Evolutionary conservation across 2,329 filamentous ascomycete species (phyloP), one percentile per base, ranked within the genome.

Genomic region (Blumeria graminis): DNA sequence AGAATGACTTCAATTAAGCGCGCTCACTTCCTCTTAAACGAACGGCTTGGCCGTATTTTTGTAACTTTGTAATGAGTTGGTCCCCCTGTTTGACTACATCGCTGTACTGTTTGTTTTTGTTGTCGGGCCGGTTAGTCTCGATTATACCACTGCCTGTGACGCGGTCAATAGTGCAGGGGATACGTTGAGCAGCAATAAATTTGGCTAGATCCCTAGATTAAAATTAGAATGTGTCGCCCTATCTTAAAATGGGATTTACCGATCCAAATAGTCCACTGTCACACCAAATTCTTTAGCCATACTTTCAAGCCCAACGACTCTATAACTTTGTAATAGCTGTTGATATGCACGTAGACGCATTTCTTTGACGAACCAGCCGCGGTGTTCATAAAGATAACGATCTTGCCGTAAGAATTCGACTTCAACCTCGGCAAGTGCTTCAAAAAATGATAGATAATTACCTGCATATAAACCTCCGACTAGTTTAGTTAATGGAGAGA

Each of bases 21-120:
- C 92, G 80, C 76, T 98, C 92, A 67, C 90, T 96, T 43, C 92
- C 92, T 65, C 92, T 80, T 71, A 98, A 75, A 66, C 92, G 80
- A 61, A 98, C 92, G 1, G 92, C 85, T 71, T 98, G 92, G 48
- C 92, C 92, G 69, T 98, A 98, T 76, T 98, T 98, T 73, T 98
- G 92, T 63, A 98, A 75, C 76, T 98, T 98, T 58, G 92, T 98
- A 68, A 98, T 96, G 60, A 98, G 76, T 71, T 94, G 86, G 70
- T 98, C 92, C 35, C 92, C 92, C 69, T 96, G 92, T 73, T 92
- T 92, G 59, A 98, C 88, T 39, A 96, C 88, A 65, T 98, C 92
- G 64, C 89, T 85, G 71, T 98, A 98, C 73, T 98, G 92, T 77
- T 94, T 95, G 76, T 96, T 96, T 81, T 98, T 98, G 73, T 94